Evolutionary conservation across 768 basidiomycete genomes (phyloP).

Genomic region (Boletus reticuloceps): DNA sequence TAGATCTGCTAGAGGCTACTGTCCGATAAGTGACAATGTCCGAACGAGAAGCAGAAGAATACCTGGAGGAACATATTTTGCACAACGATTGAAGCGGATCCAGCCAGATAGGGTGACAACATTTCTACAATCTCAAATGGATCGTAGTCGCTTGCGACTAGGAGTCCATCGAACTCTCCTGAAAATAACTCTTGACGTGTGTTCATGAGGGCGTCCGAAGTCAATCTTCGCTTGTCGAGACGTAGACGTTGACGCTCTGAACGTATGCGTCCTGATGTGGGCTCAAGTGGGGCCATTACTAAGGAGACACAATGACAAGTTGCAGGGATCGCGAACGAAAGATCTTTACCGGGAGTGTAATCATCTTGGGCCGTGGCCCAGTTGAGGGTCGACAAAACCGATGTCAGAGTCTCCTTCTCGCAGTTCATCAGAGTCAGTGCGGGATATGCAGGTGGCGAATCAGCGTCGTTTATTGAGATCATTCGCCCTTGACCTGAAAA

Average conservation of each 20-base stretch:
- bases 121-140: conserved; percentile 75
- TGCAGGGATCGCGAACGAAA: neutral
- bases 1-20: conserved; percentile 71
- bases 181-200: conserved; percentile 78
- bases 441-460: conserved; percentile 91
- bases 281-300: conserved; percentile 63
- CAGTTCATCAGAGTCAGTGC: conserved; percentile 87
- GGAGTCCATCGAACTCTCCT: conserved; percentile 89
- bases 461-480: conserved; percentile 82
- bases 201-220: conserved; percentile 56
- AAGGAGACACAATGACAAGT: conserved; percentile 3
- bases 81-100: conserved; percentile 83
- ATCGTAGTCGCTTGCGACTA: conserved; percentile 84
- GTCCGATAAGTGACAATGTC: conserved; percentile 5
- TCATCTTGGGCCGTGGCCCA: conserved; percentile 88
- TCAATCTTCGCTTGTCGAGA: conserved; percentile 72
- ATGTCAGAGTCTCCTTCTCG: conserved; percentile 45
- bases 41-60: conserved; percentile 5
- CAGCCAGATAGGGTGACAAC: conserved; percentile 73
- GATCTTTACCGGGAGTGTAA: conserved; percentile 58
- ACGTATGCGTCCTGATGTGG: conserved; percentile 54
- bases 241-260: conserved; percentile 73
- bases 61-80: conserved; percentile 84
- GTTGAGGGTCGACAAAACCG: conserved; percentile 69
- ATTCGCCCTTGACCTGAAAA: conserved; percentile 71